Base-by-base conservation (phyloP, 768 basidiomycete genomes). In the Wakefieldia striispora region DNA sequence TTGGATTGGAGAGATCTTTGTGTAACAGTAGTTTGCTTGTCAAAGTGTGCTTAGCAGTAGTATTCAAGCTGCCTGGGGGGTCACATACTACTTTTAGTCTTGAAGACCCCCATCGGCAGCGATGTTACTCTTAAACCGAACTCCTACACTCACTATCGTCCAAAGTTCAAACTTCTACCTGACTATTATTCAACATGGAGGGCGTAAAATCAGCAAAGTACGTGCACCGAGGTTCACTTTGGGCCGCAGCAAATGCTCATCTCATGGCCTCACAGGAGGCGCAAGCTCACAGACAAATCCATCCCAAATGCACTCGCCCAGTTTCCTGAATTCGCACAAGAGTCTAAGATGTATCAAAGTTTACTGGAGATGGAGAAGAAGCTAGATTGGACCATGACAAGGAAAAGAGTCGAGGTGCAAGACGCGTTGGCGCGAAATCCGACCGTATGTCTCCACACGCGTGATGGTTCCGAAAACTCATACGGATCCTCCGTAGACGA, bases 331-430 rank as follows among this genome's bases (percentile, higher is more conserved):
- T 90, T 91, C 61, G 80, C 86, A 2, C 78, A 81, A 58, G 92
- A 95, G 65, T 91, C 91, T 20, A 75, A 73, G 50, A 90, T 95
- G 80, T 97, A 95, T 68, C 82, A 85, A 51, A 84, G 90, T 59
- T 72, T 97, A 35, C 68, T 94, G 23, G 86, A 88, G 56, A 91
- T 91, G 83, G 94, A 97, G 65, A 80, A 88, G 50, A 90, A 87
- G 64, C 73, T 97, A 14, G 94, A 97, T 68, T 97, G 95, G 95
- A 95, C 92, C 4, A 87, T 95, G 76, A 84, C 83, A 64, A 77
- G 95, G 64, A 95, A 95, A 70, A 83, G 79, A 58, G 86, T 86
- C 10, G 94, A 97, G 64, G 84, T 97, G 27, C 89, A 93, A 62
- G 94, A 97, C 63, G 83, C 91, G n/a, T 64, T 95, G 40, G 79